Base-by-base conservation (phyloP, 2,329 filamentous ascomycete genomes). In the Massarina eburnea region DNA sequence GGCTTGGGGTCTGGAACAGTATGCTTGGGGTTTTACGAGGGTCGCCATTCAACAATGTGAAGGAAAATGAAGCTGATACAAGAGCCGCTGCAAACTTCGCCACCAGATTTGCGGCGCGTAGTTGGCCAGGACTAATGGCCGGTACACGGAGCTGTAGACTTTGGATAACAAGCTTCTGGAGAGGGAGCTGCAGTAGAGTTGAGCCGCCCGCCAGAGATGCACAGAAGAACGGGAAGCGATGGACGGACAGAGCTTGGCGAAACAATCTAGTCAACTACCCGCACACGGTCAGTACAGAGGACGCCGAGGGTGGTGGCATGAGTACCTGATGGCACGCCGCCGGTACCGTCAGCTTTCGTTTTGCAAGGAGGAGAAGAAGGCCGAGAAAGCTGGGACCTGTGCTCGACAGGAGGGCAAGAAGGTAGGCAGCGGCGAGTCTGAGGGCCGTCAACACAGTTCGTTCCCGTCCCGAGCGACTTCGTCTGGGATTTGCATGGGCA, bases 141-240 rank as follows among this genome's bases (percentile, higher is more conserved):
- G 17, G 61, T 42, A 15, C 36, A 21, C 51, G 21, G 9, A 49
- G 34, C 21, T 43, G 47, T 5, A 50, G 18, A 8, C 51, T 14
- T 8, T 27, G 17, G 10, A 47, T 8, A 12, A 61, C 36, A 3
- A 62, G 19, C 22, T 32, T 33, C 17, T 39, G 54, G 45, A 74
- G 47, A n/a, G 69, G 64, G 27, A 59, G 35, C 39, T 71, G 64
- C 17, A 80, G 58, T 39, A 77, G 45, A 14, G 76, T 79, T 41
- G 78, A 79, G 18, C 78, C 77, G 30, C 75, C 79, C 15, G 80
- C 70, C 14, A 81, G 64, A 19, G 73, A 54, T 34, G 73, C 80
- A 58, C 78, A 81, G 48, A 77, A 79, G 3, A 77, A 68, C 26
- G 79, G 76, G 51, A 81, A 80, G 39, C 73, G 72, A 54, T 78